Evolutionary conservation across 352 stramenopile genomes (phyloP).

Genomic region (Phytophthora multivora): DNA sequence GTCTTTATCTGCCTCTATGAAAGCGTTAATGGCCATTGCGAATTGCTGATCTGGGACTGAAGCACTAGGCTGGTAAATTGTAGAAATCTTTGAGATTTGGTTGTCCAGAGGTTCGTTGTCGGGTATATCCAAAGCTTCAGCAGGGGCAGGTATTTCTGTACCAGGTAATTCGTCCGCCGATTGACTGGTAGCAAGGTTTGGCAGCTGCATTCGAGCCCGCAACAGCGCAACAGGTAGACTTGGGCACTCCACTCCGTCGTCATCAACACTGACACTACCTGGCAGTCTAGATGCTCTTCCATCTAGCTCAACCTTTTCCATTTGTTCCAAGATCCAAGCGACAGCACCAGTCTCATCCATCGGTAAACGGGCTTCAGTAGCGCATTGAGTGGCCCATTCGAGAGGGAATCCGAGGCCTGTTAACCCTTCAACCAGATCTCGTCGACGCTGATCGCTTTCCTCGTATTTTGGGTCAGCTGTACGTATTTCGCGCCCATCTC

Average conservation of each 20-base stretch:
- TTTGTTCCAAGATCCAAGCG: slow-evolving; percentile 91
- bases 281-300: slow-evolving; percentile 1
- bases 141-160: not conserved
- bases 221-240: not conserved
- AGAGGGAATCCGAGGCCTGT: slow-evolving; percentile 84
- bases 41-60: not conserved
- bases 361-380: slow-evolving; percentile 46
- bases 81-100: slow-evolving; percentile 1
- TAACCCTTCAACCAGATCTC: slow-evolving; percentile 76
- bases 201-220: slow-evolving; percentile 14
- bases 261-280: slow-evolving; percentile 1
- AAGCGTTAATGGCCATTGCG: slow-evolving; percentile 13
- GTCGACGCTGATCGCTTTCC: slow-evolving; percentile 26
- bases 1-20: slow-evolving; percentile 27
- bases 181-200: slow-evolving; percentile 16
- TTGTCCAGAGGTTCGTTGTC: not conserved
- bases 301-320: slow-evolving; percentile 69
- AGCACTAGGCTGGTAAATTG: not conserved
- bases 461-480: slow-evolving; percentile 16
- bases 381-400: slow-evolving; percentile 76
- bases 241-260: not conserved
- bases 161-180: slow-evolving; percentile 3
- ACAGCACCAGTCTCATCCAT: slow-evolving; percentile 76
- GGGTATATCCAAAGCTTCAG: not conserved
- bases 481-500: slow-evolving; percentile 8